Percentiles rank a stretch among this genome's conserved stretches.
These are phyloP conservation scores for Spongiforma sp. DNA, from an alignment of 1,284 basidiomycete species.

Conservation along the genomic window DNA sequence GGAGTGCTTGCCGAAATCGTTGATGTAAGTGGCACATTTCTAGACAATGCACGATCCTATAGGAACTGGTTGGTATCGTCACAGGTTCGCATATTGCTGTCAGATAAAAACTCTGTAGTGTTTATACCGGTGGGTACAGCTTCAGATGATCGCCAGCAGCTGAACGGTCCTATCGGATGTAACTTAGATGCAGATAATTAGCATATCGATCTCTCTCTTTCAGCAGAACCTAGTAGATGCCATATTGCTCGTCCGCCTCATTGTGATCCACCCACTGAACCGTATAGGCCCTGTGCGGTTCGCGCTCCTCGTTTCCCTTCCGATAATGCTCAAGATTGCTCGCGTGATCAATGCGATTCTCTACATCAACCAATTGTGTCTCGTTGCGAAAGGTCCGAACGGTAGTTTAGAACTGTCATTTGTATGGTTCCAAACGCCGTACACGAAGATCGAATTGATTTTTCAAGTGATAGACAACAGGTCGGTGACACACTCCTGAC, in stretches of 20 bases:
- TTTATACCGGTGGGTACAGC: no score
- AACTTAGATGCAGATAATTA: constrained; percentile 27
- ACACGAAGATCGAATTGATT: constrained; percentile 42
- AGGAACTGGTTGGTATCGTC: no score
- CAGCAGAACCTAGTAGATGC: constrained; percentile 40
- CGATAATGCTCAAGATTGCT: constrained; percentile 31
- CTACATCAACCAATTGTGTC: constrained; percentile 24
- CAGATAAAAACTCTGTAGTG: no score
- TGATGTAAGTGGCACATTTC: constrained; percentile 24
- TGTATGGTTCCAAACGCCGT: constrained; percentile 31
- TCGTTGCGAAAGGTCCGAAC: constrained; percentile 21
- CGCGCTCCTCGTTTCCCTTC: constrained; percentile 19
- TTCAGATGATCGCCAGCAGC: no score
- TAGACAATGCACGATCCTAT: no score
- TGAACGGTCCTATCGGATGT: no score
- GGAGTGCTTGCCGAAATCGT: constrained; percentile 30
- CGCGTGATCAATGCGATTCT: constrained; percentile 30
- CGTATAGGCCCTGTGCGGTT: constrained; percentile 24
- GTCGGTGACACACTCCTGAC: neutral
- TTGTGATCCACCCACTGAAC: constrained; percentile 32
- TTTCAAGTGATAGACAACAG: constrained; percentile 35
- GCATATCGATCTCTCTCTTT: constrained; percentile 35
- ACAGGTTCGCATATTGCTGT: no score
- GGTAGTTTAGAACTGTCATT: constrained; percentile 10
- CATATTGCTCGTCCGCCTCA: constrained; percentile 34